Conservation (phyloP, 2,329 filamentous ascomycete species). For the Phaeoacremonium minimum region DNA sequence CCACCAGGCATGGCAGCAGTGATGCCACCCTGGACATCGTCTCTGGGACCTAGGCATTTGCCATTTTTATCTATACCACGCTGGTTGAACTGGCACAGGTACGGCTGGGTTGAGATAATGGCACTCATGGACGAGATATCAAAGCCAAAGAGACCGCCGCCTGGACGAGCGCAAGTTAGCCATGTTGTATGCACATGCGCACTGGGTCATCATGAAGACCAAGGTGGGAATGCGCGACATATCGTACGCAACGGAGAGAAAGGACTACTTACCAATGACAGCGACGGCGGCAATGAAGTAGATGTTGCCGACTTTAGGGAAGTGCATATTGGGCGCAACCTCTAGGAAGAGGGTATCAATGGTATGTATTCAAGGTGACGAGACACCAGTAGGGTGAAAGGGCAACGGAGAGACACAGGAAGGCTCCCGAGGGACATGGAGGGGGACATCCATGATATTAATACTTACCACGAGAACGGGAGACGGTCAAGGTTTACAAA, state of each 20-base stretch:
- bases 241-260: neutral
- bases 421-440: too few species aligned
- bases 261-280: conserved; percentile 46
- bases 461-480: too few species aligned
- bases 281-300: conserved; percentile 60
- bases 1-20: conserved; percentile 71
- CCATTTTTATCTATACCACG: conserved; percentile 25
- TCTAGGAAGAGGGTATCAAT: too few species aligned
- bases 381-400: too few species aligned
- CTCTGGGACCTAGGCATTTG: conserved; percentile 36
- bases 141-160: conserved; percentile 72
- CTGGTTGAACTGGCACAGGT: conserved; percentile 69
- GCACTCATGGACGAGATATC: conserved; percentile 73
- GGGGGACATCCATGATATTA: too few species aligned
- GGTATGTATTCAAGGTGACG: too few species aligned
- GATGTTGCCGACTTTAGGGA: conserved; percentile 44
- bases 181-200: too few species aligned
- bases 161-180: conserved; percentile 29
- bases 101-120: conserved; percentile 61
- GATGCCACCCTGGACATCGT: conserved; percentile 61
- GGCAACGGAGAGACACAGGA: too few species aligned
- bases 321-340: too few species aligned
- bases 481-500: too few species aligned
- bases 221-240: neutral
- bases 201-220: neutral